These are phyloP conservation scores for Agaricales sp. DNA, from an alignment of 1,284 basidiomycete species.

Conservation along the genomic window DNA sequence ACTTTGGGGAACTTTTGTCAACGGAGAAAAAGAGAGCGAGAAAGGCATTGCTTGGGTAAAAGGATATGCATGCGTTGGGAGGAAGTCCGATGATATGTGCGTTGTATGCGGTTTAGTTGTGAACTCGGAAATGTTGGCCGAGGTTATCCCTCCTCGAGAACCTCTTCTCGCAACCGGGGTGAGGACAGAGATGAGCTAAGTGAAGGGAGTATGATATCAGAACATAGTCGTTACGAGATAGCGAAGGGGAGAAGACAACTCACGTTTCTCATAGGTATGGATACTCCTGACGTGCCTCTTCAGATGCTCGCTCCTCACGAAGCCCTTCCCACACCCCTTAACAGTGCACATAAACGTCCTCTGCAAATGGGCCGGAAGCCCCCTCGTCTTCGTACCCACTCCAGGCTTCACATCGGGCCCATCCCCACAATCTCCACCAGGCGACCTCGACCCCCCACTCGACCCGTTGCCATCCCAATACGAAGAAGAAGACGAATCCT, in stretches of 20 bases:
- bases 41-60: no score
- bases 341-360: slow-evolving; percentile 65
- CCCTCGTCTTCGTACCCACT: background rate
- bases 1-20: no score
- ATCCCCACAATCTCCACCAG: background rate
- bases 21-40: no score
- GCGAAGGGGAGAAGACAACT: slow-evolving; percentile 16
- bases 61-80: no score
- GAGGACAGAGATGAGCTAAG: background rate
- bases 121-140: background rate
- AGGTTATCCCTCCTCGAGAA: slow-evolving; percentile 1
- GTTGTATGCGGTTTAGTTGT: no score
- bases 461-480: background rate
- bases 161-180: background rate
- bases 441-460: background rate
- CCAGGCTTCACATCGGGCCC: background rate
- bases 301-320: slow-evolving; percentile 68
- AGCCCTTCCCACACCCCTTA: slow-evolving; percentile 69
- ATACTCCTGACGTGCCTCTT: slow-evolving; percentile 72
- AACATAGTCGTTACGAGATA: background rate
- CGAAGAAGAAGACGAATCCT: background rate
- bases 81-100: no score
- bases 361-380: background rate
- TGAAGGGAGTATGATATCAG: background rate
- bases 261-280: slow-evolving; percentile 77